Evolutionary conservation across 371 early-diverging fungal species (phyloP).

Genomic region (Caulochytrium protostelioides): DNA sequence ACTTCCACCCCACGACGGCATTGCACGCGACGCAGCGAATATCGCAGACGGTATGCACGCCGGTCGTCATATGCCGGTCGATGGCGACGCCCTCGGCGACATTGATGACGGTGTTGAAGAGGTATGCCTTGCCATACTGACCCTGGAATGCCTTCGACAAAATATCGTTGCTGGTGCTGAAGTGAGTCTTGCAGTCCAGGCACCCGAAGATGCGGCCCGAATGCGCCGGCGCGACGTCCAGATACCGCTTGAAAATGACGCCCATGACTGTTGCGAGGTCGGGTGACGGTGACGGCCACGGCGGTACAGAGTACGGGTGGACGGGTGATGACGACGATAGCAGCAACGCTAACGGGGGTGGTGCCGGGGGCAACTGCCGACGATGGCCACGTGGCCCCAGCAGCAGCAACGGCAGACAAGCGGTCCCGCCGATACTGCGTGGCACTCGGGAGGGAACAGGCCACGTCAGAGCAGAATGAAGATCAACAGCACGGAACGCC

Average conservation of each 20-base stretch:
- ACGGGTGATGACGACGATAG: too few relatives aligned
- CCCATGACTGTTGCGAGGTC: too few relatives aligned
- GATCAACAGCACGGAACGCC: too few relatives aligned
- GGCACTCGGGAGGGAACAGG: too few relatives aligned
- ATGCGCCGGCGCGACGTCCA: conserved; percentile 5
- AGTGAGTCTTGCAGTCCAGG: conserved; percentile 45
- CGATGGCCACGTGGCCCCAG: too few relatives aligned
- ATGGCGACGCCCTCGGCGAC: conserved; percentile 34
- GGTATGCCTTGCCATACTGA: conserved; percentile 43
- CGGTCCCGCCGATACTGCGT: too few relatives aligned
- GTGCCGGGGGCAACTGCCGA: too few relatives aligned
- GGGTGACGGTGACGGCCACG: too few relatives aligned
- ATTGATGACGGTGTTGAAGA: conserved; percentile 41
- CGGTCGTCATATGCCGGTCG: conserved; percentile 50
- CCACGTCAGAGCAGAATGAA: too few relatives aligned
- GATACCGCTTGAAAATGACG: conserved; percentile 8
- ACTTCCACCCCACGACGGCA: conserved; percentile 54
- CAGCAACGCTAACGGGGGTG: too few relatives aligned
- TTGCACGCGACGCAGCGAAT: conserved; percentile 40
- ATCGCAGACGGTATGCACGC: conserved; percentile 54
- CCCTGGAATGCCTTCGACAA: conserved; percentile 58
- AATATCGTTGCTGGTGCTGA: conserved; percentile 35
- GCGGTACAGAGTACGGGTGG: too few relatives aligned
- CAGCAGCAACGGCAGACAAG: too few relatives aligned
- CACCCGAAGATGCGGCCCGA: conserved; percentile 33